Evolutionary conservation across 208 protist species (phyloP).

Genomic region (Leishmania major): DNA sequence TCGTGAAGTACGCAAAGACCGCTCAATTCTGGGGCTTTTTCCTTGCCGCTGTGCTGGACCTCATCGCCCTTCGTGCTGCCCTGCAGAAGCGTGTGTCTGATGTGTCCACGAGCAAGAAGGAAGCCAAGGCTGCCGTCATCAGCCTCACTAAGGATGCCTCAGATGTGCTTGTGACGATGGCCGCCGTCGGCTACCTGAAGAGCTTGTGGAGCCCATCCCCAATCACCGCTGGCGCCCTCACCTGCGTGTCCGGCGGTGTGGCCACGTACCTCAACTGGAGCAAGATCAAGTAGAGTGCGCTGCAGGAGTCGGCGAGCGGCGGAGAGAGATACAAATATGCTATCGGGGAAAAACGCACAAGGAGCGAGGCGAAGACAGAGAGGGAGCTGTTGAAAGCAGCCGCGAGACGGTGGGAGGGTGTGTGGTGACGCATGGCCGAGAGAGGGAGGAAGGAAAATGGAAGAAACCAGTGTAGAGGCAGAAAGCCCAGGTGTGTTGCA

Average conservation of each 20-base stretch:
- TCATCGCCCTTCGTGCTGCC: constrained; percentile 66
- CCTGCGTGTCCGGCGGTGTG: constrained; percentile 81
- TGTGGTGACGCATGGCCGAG: background rate
- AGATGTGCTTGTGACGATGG: constrained; percentile 86
- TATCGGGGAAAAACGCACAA: background rate
- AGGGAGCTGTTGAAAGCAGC: background rate
- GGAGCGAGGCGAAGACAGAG: background rate
- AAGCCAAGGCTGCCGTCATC: constrained; percentile 76
- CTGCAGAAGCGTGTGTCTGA: constrained; percentile 64
- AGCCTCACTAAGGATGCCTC: constrained; percentile 80
- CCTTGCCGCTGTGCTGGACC: constrained; percentile 84
- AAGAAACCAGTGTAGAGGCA: background rate
- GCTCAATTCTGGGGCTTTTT: constrained; percentile 94
- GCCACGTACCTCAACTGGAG: constrained; percentile 92
- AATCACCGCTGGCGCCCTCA: constrained; percentile 73
- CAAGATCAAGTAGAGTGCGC: constrained; percentile 70
- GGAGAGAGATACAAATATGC: background rate
- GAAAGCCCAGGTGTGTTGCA: background rate
- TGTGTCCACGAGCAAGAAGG: constrained; percentile 61
- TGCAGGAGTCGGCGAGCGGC: background rate
- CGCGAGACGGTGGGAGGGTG: background rate
- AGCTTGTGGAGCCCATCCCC: constrained; percentile 70
- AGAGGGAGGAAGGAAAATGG: background rate
- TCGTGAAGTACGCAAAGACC: constrained; percentile 71
- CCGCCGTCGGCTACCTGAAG: constrained; percentile 81